Conservation (phyloP, 2,329 filamentous ascomycete species). For the Aspergillus alliaceus region DNA sequence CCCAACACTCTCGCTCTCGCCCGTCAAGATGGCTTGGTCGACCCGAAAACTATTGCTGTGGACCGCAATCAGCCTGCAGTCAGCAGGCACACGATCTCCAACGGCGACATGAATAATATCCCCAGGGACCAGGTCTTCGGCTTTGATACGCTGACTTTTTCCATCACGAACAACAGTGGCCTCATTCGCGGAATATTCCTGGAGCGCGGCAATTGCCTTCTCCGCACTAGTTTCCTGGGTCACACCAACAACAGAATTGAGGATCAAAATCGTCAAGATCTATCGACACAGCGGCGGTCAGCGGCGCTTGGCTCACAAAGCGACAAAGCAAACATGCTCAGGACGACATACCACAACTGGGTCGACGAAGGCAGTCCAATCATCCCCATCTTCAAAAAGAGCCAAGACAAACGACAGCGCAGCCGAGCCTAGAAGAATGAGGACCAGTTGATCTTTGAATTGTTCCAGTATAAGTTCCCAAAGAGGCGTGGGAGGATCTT, state of each 20-base stretch:
- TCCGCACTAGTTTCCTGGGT: conserved; percentile 98
- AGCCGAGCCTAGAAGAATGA: conserved; percentile 90
- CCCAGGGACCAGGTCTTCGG: conserved; percentile 94
- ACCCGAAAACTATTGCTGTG: conserved; percentile 97
- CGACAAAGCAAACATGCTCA: not conserved
- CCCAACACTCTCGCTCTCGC: conserved; percentile 93
- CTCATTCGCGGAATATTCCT: conserved; percentile 98
- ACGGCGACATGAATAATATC: conserved; percentile 87
- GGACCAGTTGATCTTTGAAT: conserved; percentile 97
- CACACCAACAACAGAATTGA: conserved; percentile 96
- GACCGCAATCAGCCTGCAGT: conserved; percentile 85
- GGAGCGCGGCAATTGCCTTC: conserved; percentile 94
- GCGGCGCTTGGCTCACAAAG: conserved; percentile 6
- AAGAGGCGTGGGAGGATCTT: conserved; percentile 92
- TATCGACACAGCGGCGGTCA: conserved; percentile 37
- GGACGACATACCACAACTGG: conserved; percentile 75
- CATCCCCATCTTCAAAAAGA: conserved; percentile 87
- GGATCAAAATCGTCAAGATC: conserved; percentile 94
- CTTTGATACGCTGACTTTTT: conserved; percentile 77
- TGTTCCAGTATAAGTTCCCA: conserved; percentile 98
- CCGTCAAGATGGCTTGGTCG: conserved; percentile 95
- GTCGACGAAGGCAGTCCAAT: conserved; percentile 97
- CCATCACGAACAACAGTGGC: conserved; percentile 90
- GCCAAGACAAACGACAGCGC: conserved; percentile 91
- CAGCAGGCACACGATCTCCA: conserved; percentile 89